phyloP scores from a whole-genome alignment of 2,329 filamentous ascomycete species.

The Pyricularia pennisetigena region DNA sequence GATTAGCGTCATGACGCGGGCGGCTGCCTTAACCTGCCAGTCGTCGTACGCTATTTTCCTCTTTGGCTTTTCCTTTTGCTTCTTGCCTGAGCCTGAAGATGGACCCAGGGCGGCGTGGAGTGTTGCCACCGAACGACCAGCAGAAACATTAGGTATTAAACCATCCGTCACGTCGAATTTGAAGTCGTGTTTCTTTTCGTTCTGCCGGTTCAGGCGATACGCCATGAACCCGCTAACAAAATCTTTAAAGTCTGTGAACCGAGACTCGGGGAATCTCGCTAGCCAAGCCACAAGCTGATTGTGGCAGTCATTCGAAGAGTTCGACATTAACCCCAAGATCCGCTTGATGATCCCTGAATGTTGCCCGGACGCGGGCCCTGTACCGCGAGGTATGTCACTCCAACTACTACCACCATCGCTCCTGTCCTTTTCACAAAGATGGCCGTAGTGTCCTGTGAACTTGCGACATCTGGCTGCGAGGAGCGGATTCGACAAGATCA shows the following conservation, averaged over 20 bases:
- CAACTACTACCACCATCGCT: neutral
- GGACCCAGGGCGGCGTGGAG: conserved; percentile 67
- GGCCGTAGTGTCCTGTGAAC: conserved; percentile 30
- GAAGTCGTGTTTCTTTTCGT: conserved; percentile 52
- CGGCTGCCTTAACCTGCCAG: conserved; percentile 80
- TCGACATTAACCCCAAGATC: conserved; percentile 69
- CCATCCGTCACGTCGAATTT: conserved; percentile 53
- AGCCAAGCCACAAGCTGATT: conserved; percentile 72
- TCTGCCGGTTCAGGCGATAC: conserved; percentile 64
- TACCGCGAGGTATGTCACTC: conserved; percentile 16
- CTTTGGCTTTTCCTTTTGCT: conserved; percentile 43
- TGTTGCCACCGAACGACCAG: conserved; percentile 56
- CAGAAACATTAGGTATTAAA: conserved; percentile 63
- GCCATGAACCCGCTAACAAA: conserved; percentile 70
- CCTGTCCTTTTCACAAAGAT: conserved; percentile 15
- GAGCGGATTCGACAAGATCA: conserved; percentile 71
- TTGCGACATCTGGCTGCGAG: conserved; percentile 39
- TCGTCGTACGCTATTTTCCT: conserved; percentile 65
- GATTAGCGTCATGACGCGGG: conserved; percentile 68
- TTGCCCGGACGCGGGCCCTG: conserved; percentile 45
- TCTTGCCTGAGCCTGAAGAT: conserved; percentile 25
- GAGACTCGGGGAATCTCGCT: conserved; percentile 54
- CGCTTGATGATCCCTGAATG: conserved; percentile 82
- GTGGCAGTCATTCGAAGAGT: conserved; percentile 66
- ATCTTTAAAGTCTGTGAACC: conserved; percentile 67